Evolutionary conservation across 805 yeast species (phyloP), one percentile per base, ranked within the genome.

Genomic region (Myxozyma neotropica): DNA sequence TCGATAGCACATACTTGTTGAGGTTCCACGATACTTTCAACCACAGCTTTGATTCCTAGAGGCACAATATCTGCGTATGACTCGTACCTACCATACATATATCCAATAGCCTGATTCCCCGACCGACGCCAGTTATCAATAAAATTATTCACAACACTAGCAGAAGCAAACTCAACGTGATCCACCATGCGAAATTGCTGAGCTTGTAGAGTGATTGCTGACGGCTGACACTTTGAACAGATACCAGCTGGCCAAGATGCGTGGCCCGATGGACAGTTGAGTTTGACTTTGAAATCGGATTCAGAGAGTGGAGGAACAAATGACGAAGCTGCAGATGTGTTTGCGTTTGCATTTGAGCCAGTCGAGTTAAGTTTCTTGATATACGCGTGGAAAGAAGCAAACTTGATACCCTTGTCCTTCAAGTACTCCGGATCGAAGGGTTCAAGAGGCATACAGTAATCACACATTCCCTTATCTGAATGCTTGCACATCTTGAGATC

Each of bases 391-490:
- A 86, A 90, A 2, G 97, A 89, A 52, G 83, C 77, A 73, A 93
- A 98, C 73, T 94, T 94, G 71, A 93, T 89, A 39, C 82, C 84
- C 63, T 91, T 78, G 63, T 84, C 86, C 50, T 82, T 82, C 64
- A 85, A 86, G 71, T 91, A 93, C 23, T 80, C 82, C 64, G 80
- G 80, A 72, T 94, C 97, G 89, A 93, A 94, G 1, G 99, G 98
- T 36, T 96, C 97, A 53, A 94, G 75, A 0, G 98, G 97, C 35
- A 95, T 84, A 72, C 98, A 94, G 71, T 91, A 90, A 70, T 94
- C 99, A 73, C 99, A 94, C 98, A 94, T 94, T 1, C 98, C 99
- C 68, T 86, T 87, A 39, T 86, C 93, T 2, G 93, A 88, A 72
- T 94, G 99, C 60, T 86, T 82, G 73, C 99, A 93, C 62, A 91